Percentiles rank a stretch among this genome's conserved stretches.
phyloP scores from a whole-genome alignment of 805 yeast genomes.

The Suhomyces sp. region DNA sequence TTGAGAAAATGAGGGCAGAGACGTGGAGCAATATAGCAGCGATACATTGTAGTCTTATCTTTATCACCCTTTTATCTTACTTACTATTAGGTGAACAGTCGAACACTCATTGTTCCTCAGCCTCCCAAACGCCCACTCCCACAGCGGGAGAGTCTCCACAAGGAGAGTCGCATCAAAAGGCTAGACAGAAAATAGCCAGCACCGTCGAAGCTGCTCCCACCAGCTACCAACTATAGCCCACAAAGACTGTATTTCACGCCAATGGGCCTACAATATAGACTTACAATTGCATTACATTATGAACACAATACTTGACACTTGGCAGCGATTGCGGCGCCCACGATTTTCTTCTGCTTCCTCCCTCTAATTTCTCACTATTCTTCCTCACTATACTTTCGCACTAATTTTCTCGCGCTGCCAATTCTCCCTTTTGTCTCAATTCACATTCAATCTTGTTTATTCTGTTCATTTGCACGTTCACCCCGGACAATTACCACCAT shows the following conservation, averaged over 20 bases:
- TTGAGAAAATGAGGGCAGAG: neutral
- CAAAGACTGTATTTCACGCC: neutral
- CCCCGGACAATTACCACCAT: neutral
- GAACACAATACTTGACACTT: neutral
- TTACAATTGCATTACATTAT: neutral
- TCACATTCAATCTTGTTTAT: neutral
- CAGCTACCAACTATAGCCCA: neutral
- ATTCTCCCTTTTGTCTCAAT: neutral
- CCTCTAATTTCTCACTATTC: too few species aligned
- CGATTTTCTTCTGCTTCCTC: neutral
- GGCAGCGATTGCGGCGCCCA: too few species aligned
- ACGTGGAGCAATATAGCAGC: neutral
- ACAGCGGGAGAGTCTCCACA: neutral
- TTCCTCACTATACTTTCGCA: neutral
- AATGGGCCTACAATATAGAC: neutral
- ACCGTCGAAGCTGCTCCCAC: neutral
- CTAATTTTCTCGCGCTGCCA: neutral
- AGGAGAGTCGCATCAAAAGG: neutral
- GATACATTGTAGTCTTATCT: neutral
- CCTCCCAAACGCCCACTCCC: neutral
- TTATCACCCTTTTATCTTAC: neutral
- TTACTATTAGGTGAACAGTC: neutral
- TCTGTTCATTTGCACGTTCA: neutral
- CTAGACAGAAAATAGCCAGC: neutral
- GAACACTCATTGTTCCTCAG: neutral